These are phyloP conservation scores for Lentinula novae-zelandiae DNA, from an alignment of 1,284 basidiomycete species.

Conservation along the genomic window DNA sequence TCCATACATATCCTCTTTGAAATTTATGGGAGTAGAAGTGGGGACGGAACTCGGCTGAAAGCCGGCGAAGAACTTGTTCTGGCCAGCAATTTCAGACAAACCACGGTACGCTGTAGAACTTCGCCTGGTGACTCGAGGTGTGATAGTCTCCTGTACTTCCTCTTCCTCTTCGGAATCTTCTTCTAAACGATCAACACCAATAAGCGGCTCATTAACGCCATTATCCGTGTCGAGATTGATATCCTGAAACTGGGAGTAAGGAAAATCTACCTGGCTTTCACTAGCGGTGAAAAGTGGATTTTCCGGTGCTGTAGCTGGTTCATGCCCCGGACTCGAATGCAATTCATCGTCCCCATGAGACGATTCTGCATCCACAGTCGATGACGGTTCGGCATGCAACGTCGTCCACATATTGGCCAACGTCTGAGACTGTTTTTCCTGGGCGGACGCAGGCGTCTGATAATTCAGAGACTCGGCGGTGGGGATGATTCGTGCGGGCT, in stretches of 20 bases:
- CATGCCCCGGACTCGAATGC: neutral
- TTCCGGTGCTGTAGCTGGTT: neutral
- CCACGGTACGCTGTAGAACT: slow-evolving; percentile 34
- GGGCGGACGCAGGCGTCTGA: neutral
- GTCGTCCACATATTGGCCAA: neutral
- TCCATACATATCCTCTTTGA: slow-evolving; percentile 31
- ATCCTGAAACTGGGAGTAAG: slow-evolving; percentile 39
- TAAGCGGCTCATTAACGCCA: slow-evolving; percentile 6
- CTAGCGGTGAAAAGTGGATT: slow-evolving; percentile 37
- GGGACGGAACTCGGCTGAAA: slow-evolving; percentile 22
- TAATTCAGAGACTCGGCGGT: neutral
- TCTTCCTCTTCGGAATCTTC: slow-evolving; percentile 37
- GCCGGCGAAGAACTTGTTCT: slow-evolving; percentile 35
- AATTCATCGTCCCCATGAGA: neutral
- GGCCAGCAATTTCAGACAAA: slow-evolving; percentile 51
- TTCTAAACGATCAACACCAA: slow-evolving; percentile 1
- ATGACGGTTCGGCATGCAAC: neutral
- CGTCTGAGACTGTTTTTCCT: neutral
- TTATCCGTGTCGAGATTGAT: slow-evolving; percentile 12
- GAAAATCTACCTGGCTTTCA: slow-evolving; percentile 41
- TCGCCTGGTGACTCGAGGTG: slow-evolving; percentile 17
- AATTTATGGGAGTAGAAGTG: slow-evolving; percentile 21
- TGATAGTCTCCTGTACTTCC: slow-evolving; percentile 26
- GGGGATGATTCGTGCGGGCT: neutral
- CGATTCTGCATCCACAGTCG: neutral